These are phyloP conservation scores for Fusarium sp. DNA, from an alignment of 2,329 filamentous ascomycete genomes.

Conservation along the genomic window DNA sequence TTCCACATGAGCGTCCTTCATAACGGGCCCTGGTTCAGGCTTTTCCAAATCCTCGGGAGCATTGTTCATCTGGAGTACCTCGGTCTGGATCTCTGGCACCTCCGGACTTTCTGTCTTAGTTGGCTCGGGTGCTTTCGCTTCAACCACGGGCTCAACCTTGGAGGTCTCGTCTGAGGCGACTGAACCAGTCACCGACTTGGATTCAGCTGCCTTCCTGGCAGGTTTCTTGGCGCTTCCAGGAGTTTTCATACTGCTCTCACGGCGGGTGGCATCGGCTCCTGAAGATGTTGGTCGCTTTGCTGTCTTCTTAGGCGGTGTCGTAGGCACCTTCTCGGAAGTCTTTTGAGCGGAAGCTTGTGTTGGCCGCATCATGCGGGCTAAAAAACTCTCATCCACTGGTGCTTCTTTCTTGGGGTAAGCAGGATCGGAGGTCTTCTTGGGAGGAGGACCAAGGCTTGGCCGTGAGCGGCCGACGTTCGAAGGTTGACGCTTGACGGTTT, in stretches of 20 bases:
- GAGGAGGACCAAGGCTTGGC: slow-evolving; percentile 65
- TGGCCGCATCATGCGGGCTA: slow-evolving; percentile 84
- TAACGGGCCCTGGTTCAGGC: slow-evolving; percentile 3
- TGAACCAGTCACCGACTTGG: background rate
- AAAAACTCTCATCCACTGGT: slow-evolving; percentile 73
- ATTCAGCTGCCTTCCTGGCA: slow-evolving; percentile 8
- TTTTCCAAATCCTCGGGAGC: background rate
- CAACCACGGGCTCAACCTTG: background rate
- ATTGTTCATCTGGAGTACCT: background rate
- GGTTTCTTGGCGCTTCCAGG: slow-evolving; percentile 37
- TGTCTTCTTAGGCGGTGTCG: slow-evolving; percentile 58
- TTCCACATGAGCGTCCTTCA: slow-evolving; percentile 25
- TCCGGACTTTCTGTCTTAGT: slow-evolving; percentile 3
- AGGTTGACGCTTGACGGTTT: slow-evolving; percentile 54
- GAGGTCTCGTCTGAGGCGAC: slow-evolving; percentile 9
- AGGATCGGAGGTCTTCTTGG: slow-evolving; percentile 55
- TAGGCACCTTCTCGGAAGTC: slow-evolving; percentile 66
- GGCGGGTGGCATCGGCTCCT: slow-evolving; percentile 29
- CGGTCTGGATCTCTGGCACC: background rate
- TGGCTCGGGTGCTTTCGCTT: slow-evolving; percentile 9
- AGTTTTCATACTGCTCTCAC: slow-evolving; percentile 36
- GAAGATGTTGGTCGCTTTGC: slow-evolving; percentile 35
- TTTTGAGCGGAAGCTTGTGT: slow-evolving; percentile 75
- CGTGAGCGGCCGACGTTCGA: slow-evolving; percentile 56
- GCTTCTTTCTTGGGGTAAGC: slow-evolving; percentile 57